phyloP scores from a whole-genome alignment of 2,329 filamentous ascomycete genomes.

The Claviceps capensis region DNA sequence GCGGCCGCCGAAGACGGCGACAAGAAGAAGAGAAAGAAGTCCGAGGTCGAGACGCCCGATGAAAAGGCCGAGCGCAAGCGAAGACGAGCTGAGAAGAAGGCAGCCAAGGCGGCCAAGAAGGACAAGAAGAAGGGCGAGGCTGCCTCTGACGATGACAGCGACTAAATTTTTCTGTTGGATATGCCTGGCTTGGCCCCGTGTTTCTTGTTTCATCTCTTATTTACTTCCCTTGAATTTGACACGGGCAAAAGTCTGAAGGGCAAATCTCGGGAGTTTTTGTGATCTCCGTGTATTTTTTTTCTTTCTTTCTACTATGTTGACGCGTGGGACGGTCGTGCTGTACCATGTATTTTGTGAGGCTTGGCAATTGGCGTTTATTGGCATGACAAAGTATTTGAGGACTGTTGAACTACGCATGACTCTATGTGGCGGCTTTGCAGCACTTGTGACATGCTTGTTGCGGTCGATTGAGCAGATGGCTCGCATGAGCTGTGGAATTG shows the following conservation, averaged over 20 bases:
- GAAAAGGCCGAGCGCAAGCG: slow-evolving; percentile 50
- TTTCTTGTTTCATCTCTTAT: too few relatives aligned
- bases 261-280: slow-evolving; percentile 2
- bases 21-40: slow-evolving; percentile 64
- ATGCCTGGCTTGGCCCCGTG: too few relatives aligned
- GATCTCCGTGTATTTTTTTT: background rate
- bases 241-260: background rate
- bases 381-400: slow-evolving; percentile 7
- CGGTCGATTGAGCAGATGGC: too few relatives aligned
- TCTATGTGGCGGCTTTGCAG: too few relatives aligned
- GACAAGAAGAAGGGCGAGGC: slow-evolving; percentile 41
- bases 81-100: slow-evolving; percentile 47
- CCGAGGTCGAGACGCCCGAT: slow-evolving; percentile 61
- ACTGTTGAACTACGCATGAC: too few relatives aligned
- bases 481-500: too few relatives aligned
- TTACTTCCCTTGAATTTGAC: background rate
- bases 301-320: background rate
- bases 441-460: too few relatives aligned
- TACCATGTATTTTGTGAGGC: slow-evolving; percentile 9
- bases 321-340: slow-evolving; percentile 10
- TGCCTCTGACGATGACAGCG: slow-evolving; percentile 30
- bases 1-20: slow-evolving; percentile 37
- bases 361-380: slow-evolving; percentile 12
- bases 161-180: slow-evolving; percentile 3
- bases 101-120: slow-evolving; percentile 42